Percentiles rank a stretch among this genome's conserved stretches.
Evolutionary conservation across 176 grass and related monocot genomes (phyloP).

Genomic region (Olyra latifolia): DNA sequence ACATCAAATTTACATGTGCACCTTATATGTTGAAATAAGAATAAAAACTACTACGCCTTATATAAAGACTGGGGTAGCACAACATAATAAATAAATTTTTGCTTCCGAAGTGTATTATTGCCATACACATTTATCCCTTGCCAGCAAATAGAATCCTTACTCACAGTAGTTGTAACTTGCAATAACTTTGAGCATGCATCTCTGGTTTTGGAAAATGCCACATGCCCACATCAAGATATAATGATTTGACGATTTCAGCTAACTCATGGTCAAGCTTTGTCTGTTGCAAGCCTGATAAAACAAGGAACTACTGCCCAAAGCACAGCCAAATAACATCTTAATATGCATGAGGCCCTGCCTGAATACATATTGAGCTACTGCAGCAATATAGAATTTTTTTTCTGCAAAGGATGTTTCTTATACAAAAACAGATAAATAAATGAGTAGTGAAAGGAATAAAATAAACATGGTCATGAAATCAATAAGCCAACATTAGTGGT

Average conservation of each 20-base stretch:
- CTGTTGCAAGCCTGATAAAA: neutral
- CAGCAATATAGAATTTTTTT: neutral
- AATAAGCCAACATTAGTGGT: neutral
- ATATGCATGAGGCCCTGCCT: neutral
- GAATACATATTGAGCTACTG: neutral
- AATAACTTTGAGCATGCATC: neutral
- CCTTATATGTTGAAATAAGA: neutral
- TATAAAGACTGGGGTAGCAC: neutral
- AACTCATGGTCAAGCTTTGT: neutral
- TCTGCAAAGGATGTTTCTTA: neutral
- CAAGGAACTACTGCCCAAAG: neutral
- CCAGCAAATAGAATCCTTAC: neutral
- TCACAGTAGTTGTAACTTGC: neutral
- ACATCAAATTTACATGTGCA: neutral
- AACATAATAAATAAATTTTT: neutral
- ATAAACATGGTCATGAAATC: neutral
- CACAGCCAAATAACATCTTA: neutral
- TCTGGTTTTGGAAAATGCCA: neutral
- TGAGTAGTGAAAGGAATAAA: neutral
- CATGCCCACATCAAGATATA: neutral
- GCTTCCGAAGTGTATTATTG: neutral
- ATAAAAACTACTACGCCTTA: neutral
- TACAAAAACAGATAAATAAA: constrained; percentile 2
- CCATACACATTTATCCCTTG: neutral
- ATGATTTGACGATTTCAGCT: neutral